Base-by-base conservation (phyloP, 768 basidiomycete species). In the Paxillus rubicundulus region DNA sequence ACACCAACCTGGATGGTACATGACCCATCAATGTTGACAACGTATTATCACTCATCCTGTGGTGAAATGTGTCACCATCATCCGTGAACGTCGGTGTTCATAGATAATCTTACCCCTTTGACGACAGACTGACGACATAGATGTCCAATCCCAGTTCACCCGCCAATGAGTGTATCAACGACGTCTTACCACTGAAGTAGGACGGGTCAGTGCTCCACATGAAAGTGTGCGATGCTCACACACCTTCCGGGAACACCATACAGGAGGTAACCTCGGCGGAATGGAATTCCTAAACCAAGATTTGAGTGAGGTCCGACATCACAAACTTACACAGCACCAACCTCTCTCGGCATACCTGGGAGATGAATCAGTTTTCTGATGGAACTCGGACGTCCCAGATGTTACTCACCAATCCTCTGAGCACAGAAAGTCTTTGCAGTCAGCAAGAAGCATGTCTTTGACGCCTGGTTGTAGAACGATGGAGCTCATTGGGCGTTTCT, bases 401-500 rank as follows among this genome's bases (percentile, higher is more conserved):
- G 33, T 34, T 41, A 77, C 87, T 60, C 66, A 89, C 89, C 89
- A 91, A 55, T 91, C 87, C 62, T 92, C 90, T 16, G 90, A 91
- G 45, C 78, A 77, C 62, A 92, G 69, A 71, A 92, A 92, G 64
- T 91, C 89, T 61, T 81, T 89, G 75, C 90, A 92, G 68, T 94
- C 91, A 9, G 85, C 81, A 20, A 92, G 73, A 52, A 92, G 82
- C 89, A 93, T 93, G 65, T 93, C 92, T 63, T 92, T 92, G 9
- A 92, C 89, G 39, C 88, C 89, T 4, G 90, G 89, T 60, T 92
- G 89, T 10, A 93, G 78, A 13, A 93, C 90, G 55, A 94, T 92
- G n/a, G 90, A 92, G 61, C 86, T 89, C 86, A 94, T 87, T 0
- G 92, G 91, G 30, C 91, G 80, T 70, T 94, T 94, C 62, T 92